Base-by-base conservation (phyloP, 805 yeast species). In the Wickerhamiella kazuoi region DNA sequence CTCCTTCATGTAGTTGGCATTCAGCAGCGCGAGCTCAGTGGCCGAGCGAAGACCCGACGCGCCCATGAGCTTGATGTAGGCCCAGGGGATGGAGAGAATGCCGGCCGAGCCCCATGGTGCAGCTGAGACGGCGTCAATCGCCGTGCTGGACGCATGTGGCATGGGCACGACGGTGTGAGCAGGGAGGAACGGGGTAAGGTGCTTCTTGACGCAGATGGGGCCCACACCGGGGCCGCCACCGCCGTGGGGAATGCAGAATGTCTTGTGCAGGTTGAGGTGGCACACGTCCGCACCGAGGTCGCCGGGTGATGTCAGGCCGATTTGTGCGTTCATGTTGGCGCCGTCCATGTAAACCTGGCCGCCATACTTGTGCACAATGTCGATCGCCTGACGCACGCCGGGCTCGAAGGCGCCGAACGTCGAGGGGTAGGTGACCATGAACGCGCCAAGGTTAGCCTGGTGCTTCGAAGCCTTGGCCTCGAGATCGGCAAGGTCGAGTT, bases 141-240 rank as follows among this genome's bases (percentile, higher is more conserved):
- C 58, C 46, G 57, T 52, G 19, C 55, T 54, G 11, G 44, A 35
- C 18, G 53, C 47, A 8, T 60, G 44, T 57, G 65, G 31, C 51
- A 75, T 69, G 20, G 60, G 50, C 14, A 72, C 65, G 31, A 79
- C 64, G 18, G 71, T 69, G 60, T 90, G 96, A 13, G 67, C 64
- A 35, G 98, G 98, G 51, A 90, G 68, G 61, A 72, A 84, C 39
- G 82, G 81, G 34, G 68, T 70, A 51, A 90, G 66, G 59, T 83
- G 94, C 37, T 68, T 63, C 49, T 76, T 77, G 41, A 87, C 97
- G 68, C 97, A 83, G 46, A 90, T 90, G 38, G 97, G 97, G 16
- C 96, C 98, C 52, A 84, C 93, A 55, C 97, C 98, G 32, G 98
- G 98, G 33, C 98, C 98, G 57, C 98, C 98, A 56, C 98, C 98